Percentiles rank a stretch among this genome's conserved stretches.
Evolutionary conservation across 228 moss, liverwort and hornwort species (phyloP).

Genomic region (Sphagnum magellanicum): DNA sequence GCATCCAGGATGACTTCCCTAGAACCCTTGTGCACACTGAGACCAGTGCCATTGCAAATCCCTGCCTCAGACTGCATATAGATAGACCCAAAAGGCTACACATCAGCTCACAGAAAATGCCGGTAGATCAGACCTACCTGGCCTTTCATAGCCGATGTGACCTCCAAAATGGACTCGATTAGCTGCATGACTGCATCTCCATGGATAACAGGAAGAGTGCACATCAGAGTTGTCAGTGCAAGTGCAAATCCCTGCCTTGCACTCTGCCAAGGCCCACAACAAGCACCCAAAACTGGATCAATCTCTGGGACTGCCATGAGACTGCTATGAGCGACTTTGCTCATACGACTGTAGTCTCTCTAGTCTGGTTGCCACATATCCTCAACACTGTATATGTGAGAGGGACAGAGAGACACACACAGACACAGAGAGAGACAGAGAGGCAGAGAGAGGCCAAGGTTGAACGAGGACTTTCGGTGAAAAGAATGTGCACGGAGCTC

Average conservation of each 20-base stretch:
- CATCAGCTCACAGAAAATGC: no score
- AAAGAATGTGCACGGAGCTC: not conserved
- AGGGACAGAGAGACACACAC: not conserved
- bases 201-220: constrained; percentile 50
- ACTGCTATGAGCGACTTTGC: not conserved
- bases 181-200: constrained; percentile 64
- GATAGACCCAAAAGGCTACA: no score
- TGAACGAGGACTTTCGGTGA: not conserved
- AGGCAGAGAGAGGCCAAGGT: not conserved
- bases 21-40: no score
- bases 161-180: constrained; percentile 71
- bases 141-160: constrained; percentile 81
- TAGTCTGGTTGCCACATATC: not conserved
- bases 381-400: not conserved
- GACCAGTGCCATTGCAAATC: no score
- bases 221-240: constrained; percentile 65
- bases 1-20: no score
- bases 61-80: no score
- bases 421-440: not conserved
- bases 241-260: constrained; percentile 89
- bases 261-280: constrained; percentile 30
- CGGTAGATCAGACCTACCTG: constrained; percentile 27
- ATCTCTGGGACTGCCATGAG: not conserved
- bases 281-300: not conserved
- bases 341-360: not conserved